Percentiles rank a stretch among this genome's conserved stretches.
Evolutionary conservation across 1,284 basidiomycete genomes (phyloP).

Genomic region (Puccinia coronata): DNA sequence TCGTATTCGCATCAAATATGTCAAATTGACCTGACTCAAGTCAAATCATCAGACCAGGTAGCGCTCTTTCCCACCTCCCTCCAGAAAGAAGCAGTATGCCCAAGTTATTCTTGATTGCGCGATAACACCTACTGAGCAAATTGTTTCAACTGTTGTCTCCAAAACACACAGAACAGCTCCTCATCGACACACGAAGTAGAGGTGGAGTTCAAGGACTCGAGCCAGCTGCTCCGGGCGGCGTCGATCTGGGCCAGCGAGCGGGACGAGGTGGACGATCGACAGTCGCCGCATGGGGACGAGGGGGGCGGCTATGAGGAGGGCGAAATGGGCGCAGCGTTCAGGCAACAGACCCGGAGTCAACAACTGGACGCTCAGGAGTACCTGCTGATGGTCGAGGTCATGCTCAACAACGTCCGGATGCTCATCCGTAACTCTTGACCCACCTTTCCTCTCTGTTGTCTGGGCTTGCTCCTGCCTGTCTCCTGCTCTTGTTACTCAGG

Average conservation of each 20-base stretch:
- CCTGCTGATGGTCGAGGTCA: constrained; percentile 59
- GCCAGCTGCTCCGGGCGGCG: constrained; percentile 62
- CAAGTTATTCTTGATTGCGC: too few species aligned
- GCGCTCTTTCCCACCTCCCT: too few species aligned
- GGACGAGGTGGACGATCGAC: neutral
- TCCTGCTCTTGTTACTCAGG: too few species aligned
- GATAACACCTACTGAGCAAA: constrained; percentile 11
- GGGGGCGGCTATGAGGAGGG: neutral
- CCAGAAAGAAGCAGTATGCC: too few species aligned
- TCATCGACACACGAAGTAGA: constrained; percentile 64
- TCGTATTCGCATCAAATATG: constrained; percentile 91
- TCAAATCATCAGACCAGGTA: constrained; percentile 62
- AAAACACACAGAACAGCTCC: constrained; percentile 48
- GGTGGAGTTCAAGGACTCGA: constrained; percentile 63
- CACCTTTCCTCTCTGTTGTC: too few species aligned
- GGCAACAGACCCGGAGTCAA: constrained; percentile 55
- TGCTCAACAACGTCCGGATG: constrained; percentile 63
- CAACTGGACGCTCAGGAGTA: constrained; percentile 10
- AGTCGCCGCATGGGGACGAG: neutral
- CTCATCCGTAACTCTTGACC: constrained; percentile 59
- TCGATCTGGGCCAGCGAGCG: constrained; percentile 46
- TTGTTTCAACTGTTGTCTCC: neutral
- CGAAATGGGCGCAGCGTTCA: neutral
- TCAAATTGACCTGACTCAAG: constrained; percentile 89
- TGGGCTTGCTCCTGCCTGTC: too few species aligned